Evolutionary conservation across 2,329 filamentous ascomycete genomes (phyloP).

Genomic region (Colletotrichum sp.): DNA sequence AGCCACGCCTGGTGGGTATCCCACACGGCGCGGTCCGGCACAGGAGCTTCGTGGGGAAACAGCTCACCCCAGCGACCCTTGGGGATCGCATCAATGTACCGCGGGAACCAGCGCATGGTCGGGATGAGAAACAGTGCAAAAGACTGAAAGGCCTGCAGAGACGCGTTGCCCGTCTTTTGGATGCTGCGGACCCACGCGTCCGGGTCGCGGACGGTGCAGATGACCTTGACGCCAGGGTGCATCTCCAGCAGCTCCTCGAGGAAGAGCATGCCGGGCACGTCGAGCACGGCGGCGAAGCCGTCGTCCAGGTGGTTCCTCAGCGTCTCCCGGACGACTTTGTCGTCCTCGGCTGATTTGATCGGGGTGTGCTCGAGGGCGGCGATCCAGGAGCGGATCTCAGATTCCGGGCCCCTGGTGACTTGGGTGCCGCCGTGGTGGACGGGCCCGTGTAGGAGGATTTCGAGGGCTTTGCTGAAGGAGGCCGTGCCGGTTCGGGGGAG

Average conservation of each 20-base stretch:
- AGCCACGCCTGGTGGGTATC: background rate
- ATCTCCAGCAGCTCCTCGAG: constrained; percentile 12
- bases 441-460: constrained; percentile 27
- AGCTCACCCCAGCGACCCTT: background rate
- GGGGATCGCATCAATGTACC: constrained; percentile 12
- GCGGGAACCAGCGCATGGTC: constrained; percentile 19
- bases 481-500: constrained; percentile 28
- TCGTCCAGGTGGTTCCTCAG: background rate
- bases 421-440: constrained; percentile 28
- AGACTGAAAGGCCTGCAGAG: constrained; percentile 20
- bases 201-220: constrained; percentile 24
- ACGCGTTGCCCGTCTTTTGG: background rate
- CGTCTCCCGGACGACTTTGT: background rate
- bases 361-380: background rate
- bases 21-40: background rate
- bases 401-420: constrained; percentile 20
- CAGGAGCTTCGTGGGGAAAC: background rate
- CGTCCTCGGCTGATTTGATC: background rate
- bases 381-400: constrained; percentile 21
- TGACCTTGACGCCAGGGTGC: constrained; percentile 25
- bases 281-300: background rate
- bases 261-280: background rate
- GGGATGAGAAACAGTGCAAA: constrained; percentile 23
- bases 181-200: constrained; percentile 25
- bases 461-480: constrained; percentile 26